phyloP scores from a whole-genome alignment of 1,284 basidiomycete species.

The Cutaneotrichosporon dermatis region DNA sequence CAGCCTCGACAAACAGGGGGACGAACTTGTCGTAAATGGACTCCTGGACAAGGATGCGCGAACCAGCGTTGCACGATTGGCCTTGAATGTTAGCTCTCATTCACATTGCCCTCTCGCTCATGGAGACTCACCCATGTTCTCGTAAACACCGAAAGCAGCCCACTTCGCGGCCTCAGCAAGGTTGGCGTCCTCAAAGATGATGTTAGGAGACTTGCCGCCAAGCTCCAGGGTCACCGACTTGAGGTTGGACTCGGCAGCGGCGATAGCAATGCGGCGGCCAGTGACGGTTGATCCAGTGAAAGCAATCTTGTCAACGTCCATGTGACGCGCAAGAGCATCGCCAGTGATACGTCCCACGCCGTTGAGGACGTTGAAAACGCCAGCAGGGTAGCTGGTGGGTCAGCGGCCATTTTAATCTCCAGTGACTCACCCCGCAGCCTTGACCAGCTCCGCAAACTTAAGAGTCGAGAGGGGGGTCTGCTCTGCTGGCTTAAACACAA shows the following conservation, averaged over 20 bases:
- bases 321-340: constrained; percentile 60
- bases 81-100: not conserved
- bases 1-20: constrained; percentile 59
- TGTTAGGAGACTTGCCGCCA: constrained; percentile 47
- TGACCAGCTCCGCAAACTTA: constrained; percentile 57
- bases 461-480: constrained; percentile 80
- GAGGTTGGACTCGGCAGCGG: constrained; percentile 72
- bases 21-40: constrained; percentile 75
- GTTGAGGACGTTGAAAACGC: constrained; percentile 78
- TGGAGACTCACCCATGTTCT: constrained; percentile 8
- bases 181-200: constrained; percentile 16
- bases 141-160: constrained; percentile 21
- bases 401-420: too few relatives aligned
- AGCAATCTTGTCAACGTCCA: constrained; percentile 64
- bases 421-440: constrained; percentile 59
- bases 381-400: constrained; percentile 62
- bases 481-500: constrained; percentile 54
- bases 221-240: constrained; percentile 57
- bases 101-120: too few relatives aligned
- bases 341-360: constrained; percentile 59
- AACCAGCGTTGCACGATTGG: constrained; percentile 24
- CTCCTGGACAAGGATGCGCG: constrained; percentile 72
- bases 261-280: constrained; percentile 77
- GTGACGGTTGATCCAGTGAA: constrained; percentile 61
- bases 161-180: constrained; percentile 22